A percentile compares a stretch with the other conserved stretches of the same genome.
These are phyloP conservation scores for Phalaenopsis aphrodite DNA, from an alignment of 106 monocot genomes.

Conservation along the genomic window DNA sequence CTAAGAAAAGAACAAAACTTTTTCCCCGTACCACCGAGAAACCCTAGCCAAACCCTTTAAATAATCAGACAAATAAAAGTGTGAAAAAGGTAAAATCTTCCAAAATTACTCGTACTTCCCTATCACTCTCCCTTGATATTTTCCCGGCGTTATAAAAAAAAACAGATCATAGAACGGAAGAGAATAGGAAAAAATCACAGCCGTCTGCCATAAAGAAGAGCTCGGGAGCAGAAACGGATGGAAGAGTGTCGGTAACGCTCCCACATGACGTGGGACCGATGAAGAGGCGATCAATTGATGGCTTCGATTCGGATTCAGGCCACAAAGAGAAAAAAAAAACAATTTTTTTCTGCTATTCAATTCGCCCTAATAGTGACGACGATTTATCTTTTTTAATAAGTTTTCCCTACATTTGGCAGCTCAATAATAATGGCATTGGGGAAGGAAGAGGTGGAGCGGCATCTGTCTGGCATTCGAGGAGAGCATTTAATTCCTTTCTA, in stretches of 20 bases:
- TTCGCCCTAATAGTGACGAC: not conserved
- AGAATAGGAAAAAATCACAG: not conserved
- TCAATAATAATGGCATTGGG: not conserved
- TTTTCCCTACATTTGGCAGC: not conserved
- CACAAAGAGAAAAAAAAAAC: not conserved
- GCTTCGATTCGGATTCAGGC: not conserved
- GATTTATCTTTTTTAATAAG: not conserved
- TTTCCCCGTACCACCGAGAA: slow-evolving; percentile 1
- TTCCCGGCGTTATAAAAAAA: not conserved
- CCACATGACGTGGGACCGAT: not conserved
- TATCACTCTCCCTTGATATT: not conserved
- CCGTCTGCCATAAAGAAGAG: not conserved
- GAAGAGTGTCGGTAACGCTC: slow-evolving; percentile 10
- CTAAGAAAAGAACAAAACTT: slow-evolving; percentile 8
- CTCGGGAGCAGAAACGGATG: not conserved
- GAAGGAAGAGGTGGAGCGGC: not conserved
- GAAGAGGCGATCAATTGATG: not conserved
- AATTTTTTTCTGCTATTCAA: slow-evolving; percentile 3
- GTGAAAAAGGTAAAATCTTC: not conserved
- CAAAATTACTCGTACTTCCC: not conserved
- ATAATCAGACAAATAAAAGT: not conserved
- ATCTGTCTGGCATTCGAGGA: not conserved
- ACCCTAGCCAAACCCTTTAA: slow-evolving; percentile 1
- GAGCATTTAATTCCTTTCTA: not conserved
- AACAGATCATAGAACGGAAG: not conserved